A percentile compares a stretch with the other conserved stretches of the same genome.
phyloP scores from a whole-genome alignment of 129 eudicot genomes.

The Solidago caesia region DNA sequence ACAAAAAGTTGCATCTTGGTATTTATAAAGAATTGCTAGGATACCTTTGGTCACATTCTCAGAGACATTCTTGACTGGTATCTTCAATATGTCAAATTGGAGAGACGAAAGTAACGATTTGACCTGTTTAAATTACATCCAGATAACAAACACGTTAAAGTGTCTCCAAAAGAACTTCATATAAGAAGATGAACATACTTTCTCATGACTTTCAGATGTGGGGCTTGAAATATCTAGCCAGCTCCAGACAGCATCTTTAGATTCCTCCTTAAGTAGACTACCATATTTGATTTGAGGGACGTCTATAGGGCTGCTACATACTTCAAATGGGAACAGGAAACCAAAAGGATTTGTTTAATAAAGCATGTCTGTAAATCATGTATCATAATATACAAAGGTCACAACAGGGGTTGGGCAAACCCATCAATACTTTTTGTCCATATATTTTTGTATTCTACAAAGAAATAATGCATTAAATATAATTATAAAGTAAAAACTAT shows the following conservation, averaged over 20 bases:
- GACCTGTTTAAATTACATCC: conserved; percentile 51
- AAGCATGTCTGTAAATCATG: not conserved
- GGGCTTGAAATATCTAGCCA: conserved; percentile 82
- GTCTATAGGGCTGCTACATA: conserved; percentile 79
- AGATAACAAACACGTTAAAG: conserved; percentile 11
- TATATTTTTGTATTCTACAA: not conserved
- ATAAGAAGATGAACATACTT: conserved; percentile 40
- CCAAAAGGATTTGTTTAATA: not conserved
- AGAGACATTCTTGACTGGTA: conserved; percentile 54
- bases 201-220: conserved; percentile 55
- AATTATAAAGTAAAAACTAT: not conserved
- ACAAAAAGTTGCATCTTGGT: not conserved
- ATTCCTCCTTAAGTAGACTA: conserved; percentile 37
- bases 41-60: conserved; percentile 63
- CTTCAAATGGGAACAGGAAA: conserved; percentile 39
- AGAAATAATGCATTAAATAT: not conserved
- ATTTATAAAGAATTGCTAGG: not conserved
- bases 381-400: not conserved
- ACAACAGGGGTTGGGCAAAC: not conserved
- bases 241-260: conserved; percentile 55
- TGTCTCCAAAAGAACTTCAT: conserved; percentile 8
- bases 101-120: conserved; percentile 61
- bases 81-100: conserved; percentile 58
- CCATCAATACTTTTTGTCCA: not conserved
- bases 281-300: conserved; percentile 87